Percentiles rank a stretch among this genome's conserved stretches.
Evolutionary conservation across 768 basidiomycete genomes (phyloP).

Genomic region (Rhodotorula sphaerocarpa): DNA sequence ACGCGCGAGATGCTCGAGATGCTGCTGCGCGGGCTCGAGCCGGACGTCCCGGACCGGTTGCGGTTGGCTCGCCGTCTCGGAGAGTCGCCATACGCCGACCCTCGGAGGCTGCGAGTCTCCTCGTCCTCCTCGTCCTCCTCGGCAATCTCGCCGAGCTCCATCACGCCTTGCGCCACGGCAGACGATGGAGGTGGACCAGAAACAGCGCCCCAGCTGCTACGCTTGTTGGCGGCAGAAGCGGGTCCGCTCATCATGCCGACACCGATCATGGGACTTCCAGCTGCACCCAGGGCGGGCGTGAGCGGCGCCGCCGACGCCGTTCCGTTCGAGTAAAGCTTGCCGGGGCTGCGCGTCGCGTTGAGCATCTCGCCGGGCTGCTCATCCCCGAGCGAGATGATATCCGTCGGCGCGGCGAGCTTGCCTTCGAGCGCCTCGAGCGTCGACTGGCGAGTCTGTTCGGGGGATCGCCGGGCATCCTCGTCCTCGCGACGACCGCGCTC

Average conservation of each 20-base stretch:
- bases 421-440: constrained; percentile 84
- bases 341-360: constrained; percentile 2
- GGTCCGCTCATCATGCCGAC: constrained; percentile 14
- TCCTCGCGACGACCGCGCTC: constrained; percentile 58
- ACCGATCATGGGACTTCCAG: constrained; percentile 24
- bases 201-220: constrained; percentile 25
- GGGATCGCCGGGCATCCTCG: constrained; percentile 53
- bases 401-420: constrained; percentile 51
- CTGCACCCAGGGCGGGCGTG: not conserved
- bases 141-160: constrained; percentile 52
- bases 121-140: constrained; percentile 85
- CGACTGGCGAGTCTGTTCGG: constrained; percentile 67
- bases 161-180: constrained; percentile 31
- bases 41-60: not conserved
- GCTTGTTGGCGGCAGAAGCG: not conserved
- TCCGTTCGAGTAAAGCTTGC: not conserved
- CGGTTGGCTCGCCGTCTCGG: not conserved
- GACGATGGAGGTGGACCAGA: not conserved
- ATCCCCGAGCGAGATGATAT: constrained; percentile 30
- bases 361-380: constrained; percentile 28
- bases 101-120: constrained; percentile 21
- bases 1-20: not conserved
- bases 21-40: constrained; percentile 8
- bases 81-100: not conserved
- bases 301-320: not conserved